Conservation (phyloP, 345 rosid species). For the Citrus inodora region DNA sequence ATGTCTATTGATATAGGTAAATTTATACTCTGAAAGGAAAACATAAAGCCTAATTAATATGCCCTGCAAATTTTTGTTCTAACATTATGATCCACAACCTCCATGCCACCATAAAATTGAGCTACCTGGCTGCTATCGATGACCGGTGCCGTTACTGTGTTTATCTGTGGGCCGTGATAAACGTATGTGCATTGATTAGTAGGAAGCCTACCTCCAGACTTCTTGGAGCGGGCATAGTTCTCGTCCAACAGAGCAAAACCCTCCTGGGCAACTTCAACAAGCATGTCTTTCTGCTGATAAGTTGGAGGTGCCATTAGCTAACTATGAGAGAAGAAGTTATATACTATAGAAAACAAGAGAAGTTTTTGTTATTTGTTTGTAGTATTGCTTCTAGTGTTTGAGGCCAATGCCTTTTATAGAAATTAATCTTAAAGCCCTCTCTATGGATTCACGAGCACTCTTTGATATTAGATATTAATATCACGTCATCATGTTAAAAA, state of each 20-base stretch:
- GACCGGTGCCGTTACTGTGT: neutral
- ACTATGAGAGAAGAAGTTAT: neutral
- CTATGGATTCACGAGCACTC: neutral
- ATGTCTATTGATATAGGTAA: neutral
- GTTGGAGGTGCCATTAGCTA: neutral
- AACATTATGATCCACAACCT: neutral
- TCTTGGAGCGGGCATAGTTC: neutral
- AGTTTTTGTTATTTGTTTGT: neutral
- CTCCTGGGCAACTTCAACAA: neutral
- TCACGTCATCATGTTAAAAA: neutral
- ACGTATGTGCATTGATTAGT: neutral
- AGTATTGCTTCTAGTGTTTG: neutral
- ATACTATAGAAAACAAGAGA: neutral
- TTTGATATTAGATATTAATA: too few relatives aligned
- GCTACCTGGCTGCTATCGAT: neutral
- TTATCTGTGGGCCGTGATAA: neutral
- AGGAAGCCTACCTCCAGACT: neutral
- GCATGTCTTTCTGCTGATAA: neutral
- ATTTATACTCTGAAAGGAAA: neutral
- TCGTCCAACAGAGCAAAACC: neutral
- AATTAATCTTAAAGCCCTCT: too few relatives aligned
- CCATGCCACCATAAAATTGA: neutral
- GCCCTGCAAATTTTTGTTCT: neutral
- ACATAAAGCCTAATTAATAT: neutral
- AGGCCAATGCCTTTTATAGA: neutral